Percentiles rank a stretch among this genome's conserved stretches.
phyloP scores from a whole-genome alignment of 2,329 filamentous ascomycete species.

The Nothophaeocryptopus gaeumannii region DNA sequence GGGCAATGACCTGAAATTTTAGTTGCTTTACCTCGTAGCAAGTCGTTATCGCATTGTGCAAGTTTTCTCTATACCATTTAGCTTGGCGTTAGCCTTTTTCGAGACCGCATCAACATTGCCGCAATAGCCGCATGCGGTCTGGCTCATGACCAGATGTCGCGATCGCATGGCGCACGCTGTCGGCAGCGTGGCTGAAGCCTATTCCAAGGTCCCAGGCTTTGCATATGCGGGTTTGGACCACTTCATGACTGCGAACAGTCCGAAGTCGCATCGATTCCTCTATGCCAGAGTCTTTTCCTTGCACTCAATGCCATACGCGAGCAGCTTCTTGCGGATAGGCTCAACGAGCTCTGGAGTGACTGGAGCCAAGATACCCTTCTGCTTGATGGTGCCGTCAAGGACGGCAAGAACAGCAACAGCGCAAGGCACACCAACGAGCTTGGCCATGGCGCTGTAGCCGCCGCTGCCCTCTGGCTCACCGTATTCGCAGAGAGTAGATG shows the following conservation, averaged over 20 bases:
- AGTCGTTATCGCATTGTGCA: no score
- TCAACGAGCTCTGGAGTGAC: constrained; percentile 69
- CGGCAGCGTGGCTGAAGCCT: background rate
- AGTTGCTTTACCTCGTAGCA: no score
- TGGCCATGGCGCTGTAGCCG: constrained; percentile 76
- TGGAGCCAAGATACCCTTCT: constrained; percentile 63
- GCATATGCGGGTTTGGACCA: background rate
- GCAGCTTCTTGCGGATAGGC: constrained; percentile 73
- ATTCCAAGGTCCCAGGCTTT: background rate
- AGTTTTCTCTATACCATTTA: no score
- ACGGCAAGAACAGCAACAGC: constrained; percentile 62
- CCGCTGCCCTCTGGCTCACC: constrained; percentile 65
- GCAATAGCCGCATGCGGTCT: background rate
- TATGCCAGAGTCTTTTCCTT: constrained; percentile 62
- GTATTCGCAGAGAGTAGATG: constrained; percentile 79
- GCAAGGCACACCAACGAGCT: constrained; percentile 73
- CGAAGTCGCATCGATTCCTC: background rate
- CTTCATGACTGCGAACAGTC: no score
- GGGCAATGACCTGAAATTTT: no score
- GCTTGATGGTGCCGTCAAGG: constrained; percentile 37
- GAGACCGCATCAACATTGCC: background rate
- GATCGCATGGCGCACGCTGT: background rate
- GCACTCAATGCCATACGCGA: constrained; percentile 72
- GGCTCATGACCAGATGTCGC: no score
- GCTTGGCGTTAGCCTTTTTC: no score